phyloP scores from a whole-genome alignment of 345 rosid species.

The Ailanthus altissimus region DNA sequence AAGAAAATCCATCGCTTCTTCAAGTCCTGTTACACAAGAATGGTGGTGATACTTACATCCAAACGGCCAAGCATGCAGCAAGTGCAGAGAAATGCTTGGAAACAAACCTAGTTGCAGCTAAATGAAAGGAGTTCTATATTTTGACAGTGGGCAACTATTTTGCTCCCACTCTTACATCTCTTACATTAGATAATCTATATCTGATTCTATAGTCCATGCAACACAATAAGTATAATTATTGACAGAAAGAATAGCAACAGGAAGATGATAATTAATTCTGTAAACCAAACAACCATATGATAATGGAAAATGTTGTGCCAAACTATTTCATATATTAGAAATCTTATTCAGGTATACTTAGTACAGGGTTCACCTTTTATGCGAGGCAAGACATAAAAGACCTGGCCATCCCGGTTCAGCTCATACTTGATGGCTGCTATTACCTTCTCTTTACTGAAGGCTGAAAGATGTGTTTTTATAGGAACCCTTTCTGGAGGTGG shows the following conservation, averaged over 20 bases:
- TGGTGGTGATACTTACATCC: conserved; percentile 4
- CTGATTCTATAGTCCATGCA: neutral
- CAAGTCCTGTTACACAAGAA: conserved; percentile 67
- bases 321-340: conserved; percentile 9
- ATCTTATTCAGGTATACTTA: neutral
- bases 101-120: neutral
- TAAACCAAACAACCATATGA: neutral
- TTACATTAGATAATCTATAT: neutral
- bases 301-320: neutral
- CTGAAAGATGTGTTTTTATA: conserved; percentile 81
- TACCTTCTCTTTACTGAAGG: conserved; percentile 60
- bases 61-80: conserved; percentile 15
- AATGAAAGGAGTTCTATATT: neutral
- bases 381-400: conserved; percentile 92
- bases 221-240: neutral
- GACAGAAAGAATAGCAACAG: conserved; percentile 5
- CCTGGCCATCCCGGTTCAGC: conserved; percentile 90
- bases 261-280: neutral
- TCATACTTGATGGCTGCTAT: conserved; percentile 73
- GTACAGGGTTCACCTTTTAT: conserved; percentile 66
- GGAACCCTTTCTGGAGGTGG: conserved; percentile 99
- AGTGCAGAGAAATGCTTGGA: neutral
- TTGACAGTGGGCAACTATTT: neutral
- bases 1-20: conserved; percentile 80
- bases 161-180: neutral